Conservation (phyloP, 306 rosid genomes). For the Begonia fuchsioides region DNA sequence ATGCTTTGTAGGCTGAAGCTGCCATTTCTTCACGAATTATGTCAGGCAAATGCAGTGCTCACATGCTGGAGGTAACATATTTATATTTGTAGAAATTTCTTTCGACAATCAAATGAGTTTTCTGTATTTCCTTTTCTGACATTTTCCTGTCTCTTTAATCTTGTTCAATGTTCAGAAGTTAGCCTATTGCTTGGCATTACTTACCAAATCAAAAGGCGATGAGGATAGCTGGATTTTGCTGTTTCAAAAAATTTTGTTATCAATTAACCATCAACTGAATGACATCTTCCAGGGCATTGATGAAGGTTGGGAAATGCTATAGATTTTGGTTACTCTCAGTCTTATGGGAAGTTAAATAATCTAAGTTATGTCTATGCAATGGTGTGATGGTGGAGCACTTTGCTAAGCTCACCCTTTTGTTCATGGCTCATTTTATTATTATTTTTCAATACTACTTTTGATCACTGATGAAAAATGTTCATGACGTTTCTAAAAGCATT, state of each 20-base stretch:
- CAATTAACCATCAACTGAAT: constrained; percentile 47
- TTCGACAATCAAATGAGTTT: neutral
- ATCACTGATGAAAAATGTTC: neutral
- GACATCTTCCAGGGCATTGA: constrained; percentile 65
- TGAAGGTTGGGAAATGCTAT: constrained; percentile 42
- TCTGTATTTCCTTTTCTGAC: neutral
- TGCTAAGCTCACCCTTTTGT: too few relatives aligned
- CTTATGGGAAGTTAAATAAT: constrained; percentile 7
- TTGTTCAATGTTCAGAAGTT: constrained; percentile 51
- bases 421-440: too few relatives aligned
- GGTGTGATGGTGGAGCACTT: too few relatives aligned
- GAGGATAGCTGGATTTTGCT: constrained; percentile 73
- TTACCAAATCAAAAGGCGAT: constrained; percentile 76
- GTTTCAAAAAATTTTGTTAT: constrained; percentile 52
- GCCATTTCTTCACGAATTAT: constrained; percentile 46
- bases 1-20: constrained; percentile 54
- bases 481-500: constrained; percentile 27
- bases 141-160: constrained; percentile 11
- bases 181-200: constrained; percentile 58
- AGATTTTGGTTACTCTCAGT: neutral
- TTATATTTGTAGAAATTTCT: constrained; percentile 16
- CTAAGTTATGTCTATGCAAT: constrained; percentile 25
- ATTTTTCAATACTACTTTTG: too few relatives aligned
- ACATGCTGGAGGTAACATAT: constrained; percentile 49
- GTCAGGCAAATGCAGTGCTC: constrained; percentile 45